A percentile compares a stretch with the other conserved stretches of the same genome.
These are phyloP conservation scores for Diversispora eburnea DNA, from an alignment of 192 early-diverging fungal species.

Conservation along the genomic window DNA sequence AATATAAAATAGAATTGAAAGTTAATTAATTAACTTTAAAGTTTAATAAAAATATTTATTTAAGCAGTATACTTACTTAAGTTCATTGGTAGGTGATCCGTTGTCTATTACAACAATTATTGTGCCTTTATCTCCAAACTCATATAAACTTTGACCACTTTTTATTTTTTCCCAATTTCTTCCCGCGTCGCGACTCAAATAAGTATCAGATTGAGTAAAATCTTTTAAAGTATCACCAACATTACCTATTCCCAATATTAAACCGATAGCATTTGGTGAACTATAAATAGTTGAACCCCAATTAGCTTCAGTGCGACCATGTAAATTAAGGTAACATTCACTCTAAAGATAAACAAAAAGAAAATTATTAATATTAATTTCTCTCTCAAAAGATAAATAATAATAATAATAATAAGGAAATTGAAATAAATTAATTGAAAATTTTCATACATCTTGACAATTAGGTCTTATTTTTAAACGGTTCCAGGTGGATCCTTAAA, in stretches of 20 bases:
- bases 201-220: conserved; percentile 67
- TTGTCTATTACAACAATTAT: conserved; percentile 75
- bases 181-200: conserved; percentile 82
- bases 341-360: not conserved
- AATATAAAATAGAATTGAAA: not conserved
- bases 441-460: not conserved
- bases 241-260: conserved; percentile 89
- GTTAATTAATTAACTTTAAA: not conserved
- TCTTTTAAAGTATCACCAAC: conserved; percentile 64
- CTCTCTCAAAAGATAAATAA: not conserved
- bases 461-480: not conserved
- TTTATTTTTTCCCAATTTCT: conserved; percentile 74
- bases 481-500: not conserved
- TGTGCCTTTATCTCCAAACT: conserved; percentile 88
- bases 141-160: conserved; percentile 65
- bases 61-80: conserved; percentile 33
- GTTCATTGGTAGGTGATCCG: conserved; percentile 59
- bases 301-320: conserved; percentile 67
- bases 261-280: conserved; percentile 66
- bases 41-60: not conserved
- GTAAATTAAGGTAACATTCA: conserved; percentile 77
- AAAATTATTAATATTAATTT: not conserved
- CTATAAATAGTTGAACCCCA: conserved; percentile 64
- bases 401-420: not conserved
- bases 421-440: not conserved